Evolutionary conservation across 306 rosid genomes (phyloP).

Genomic region (Glycine latifolia): DNA sequence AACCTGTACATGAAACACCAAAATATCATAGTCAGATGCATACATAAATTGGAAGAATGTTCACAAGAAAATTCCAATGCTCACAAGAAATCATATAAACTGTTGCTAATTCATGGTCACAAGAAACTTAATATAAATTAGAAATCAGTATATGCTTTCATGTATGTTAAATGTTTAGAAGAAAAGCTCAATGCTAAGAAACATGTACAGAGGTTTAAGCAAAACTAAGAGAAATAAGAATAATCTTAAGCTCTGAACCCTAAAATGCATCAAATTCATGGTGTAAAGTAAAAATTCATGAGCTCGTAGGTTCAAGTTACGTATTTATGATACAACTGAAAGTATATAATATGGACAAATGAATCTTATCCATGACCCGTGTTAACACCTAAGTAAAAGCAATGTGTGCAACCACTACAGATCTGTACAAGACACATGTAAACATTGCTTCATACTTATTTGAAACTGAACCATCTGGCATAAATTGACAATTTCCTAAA

Average conservation of each 20-base stretch:
- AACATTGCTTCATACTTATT: constrained; percentile 16
- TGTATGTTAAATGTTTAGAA: constrained; percentile 6
- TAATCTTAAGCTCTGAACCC: not conserved
- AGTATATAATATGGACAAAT: not conserved
- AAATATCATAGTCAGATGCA: not conserved
- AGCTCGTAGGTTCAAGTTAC: not conserved
- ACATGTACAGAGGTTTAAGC: not conserved
- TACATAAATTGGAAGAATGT: not conserved
- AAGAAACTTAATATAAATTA: constrained; percentile 10
- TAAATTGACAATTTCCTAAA: constrained; percentile 7
- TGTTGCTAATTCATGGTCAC: not conserved
- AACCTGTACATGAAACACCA: constrained; percentile 57
- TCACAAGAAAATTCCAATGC: constrained; percentile 3
- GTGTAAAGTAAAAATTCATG: not conserved
- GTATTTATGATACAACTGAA: not conserved
- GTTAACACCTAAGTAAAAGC: constrained; percentile 1
- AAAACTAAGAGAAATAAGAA: not conserved
- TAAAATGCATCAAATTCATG: constrained; percentile 16
- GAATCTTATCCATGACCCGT: not conserved
- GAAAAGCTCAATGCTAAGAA: not conserved
- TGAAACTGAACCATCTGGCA: constrained; percentile 13
- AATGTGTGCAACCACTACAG: not conserved
- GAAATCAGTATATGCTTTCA: constrained; percentile 9
- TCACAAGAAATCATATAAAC: not conserved
- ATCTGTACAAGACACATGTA: constrained; percentile 2